Evolutionary conservation across 305 asterid genomes (phyloP).

Genomic region (Solanum hybrid): DNA sequence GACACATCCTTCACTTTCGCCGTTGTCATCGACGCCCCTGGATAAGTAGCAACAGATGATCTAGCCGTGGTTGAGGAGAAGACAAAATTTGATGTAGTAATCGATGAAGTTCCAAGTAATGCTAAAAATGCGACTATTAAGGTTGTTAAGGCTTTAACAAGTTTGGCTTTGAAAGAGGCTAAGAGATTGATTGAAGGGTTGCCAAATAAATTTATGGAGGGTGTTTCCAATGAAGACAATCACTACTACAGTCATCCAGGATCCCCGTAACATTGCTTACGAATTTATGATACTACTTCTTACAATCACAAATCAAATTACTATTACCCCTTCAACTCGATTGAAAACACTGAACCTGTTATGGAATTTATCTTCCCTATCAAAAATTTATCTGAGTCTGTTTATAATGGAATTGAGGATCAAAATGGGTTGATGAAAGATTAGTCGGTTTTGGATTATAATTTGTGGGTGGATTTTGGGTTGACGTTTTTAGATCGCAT

Average conservation of each 20-base stretch:
- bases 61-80: too few species aligned
- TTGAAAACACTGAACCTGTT: not conserved
- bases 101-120: too few species aligned
- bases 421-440: too few species aligned
- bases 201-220: slow-evolving; percentile 76
- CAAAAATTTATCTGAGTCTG: not conserved
- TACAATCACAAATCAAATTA: not conserved
- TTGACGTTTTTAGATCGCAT: too few species aligned
- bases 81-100: too few species aligned
- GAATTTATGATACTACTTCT: not conserved
- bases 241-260: not conserved
- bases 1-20: too few species aligned
- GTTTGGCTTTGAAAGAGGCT: slow-evolving; percentile 69
- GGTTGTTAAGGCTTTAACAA: slow-evolving; percentile 57
- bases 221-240: slow-evolving; percentile 36
- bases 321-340: not conserved
- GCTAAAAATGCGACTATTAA: too few species aligned
- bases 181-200: slow-evolving; percentile 77
- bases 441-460: too few species aligned
- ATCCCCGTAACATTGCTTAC: not conserved
- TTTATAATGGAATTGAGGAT: not conserved
- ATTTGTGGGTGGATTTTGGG: too few species aligned
- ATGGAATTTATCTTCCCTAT: not conserved
- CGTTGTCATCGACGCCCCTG: too few species aligned
- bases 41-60: too few species aligned